Conservation (phyloP, 2,329 filamentous ascomycete species). For the Botryosphaeria dothidea region DNA sequence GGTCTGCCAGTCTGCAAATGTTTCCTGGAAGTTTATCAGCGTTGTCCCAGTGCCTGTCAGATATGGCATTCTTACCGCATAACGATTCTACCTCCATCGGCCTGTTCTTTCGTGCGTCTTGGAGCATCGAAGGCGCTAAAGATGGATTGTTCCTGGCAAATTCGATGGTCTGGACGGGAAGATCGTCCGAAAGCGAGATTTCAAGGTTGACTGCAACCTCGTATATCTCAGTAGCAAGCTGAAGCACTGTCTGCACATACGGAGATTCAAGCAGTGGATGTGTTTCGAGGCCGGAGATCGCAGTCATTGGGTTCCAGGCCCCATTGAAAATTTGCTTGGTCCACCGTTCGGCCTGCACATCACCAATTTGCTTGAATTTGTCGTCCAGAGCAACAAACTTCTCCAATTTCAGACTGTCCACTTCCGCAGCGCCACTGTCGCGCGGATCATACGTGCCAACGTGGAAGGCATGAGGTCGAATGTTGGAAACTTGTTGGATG, state of each 20-base stretch:
- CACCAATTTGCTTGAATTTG: conserved; percentile 22
- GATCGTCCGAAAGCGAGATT: conserved; percentile 19
- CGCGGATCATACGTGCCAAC: conserved; percentile 15
- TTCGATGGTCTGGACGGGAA: conserved; percentile 22
- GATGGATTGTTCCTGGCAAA: conserved; percentile 22
- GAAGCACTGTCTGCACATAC: conserved; percentile 20
- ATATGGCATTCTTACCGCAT: conserved; percentile 22
- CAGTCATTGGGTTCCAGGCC: conserved; percentile 26
- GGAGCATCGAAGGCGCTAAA: conserved; percentile 27
- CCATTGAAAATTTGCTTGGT: conserved; percentile 27
- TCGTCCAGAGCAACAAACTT: conserved; percentile 23
- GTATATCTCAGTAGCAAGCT: conserved; percentile 25
- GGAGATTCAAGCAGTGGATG: conserved; percentile 23
- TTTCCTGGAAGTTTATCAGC: conserved; percentile 1
- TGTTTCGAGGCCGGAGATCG: conserved; percentile 24
- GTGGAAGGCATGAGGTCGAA: conserved; percentile 24
- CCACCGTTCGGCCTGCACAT: conserved; percentile 25
- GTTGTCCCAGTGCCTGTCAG: background rate
- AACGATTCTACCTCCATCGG: conserved; percentile 27
- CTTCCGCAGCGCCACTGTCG: background rate
- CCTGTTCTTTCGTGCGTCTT: conserved; percentile 25
- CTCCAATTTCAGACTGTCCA: conserved; percentile 16
- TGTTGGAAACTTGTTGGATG: conserved; percentile 23
- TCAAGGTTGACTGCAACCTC: conserved; percentile 23
- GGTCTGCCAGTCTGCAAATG: conserved; percentile 7